These are phyloP conservation scores for Paracamarosporium sp. DNA, from an alignment of 2,329 filamentous ascomycete genomes.

Conservation along the genomic window DNA sequence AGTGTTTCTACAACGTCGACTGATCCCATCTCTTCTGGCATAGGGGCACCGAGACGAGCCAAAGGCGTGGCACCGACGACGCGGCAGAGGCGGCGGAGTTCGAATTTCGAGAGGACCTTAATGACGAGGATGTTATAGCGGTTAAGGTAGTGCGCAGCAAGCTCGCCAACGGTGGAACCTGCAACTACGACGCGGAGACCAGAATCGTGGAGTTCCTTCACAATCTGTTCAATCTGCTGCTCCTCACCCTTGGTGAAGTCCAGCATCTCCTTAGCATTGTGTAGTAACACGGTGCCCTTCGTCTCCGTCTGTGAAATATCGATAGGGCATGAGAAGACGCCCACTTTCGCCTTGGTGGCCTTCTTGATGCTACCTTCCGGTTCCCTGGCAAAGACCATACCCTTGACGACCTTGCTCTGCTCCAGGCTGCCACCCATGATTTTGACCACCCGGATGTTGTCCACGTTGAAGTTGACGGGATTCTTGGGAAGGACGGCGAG, in stretches of 20 bases:
- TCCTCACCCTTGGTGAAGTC: conserved; percentile 99
- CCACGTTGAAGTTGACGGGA: conserved; percentile 94
- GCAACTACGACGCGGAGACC: conserved; percentile 91
- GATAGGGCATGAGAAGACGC: conserved; percentile 94
- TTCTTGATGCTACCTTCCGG: conserved; percentile 92
- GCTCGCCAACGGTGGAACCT: conserved; percentile 91
- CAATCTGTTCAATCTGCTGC: conserved; percentile 82
- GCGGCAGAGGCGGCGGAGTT: conserved; percentile 90
- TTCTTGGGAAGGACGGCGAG: conserved; percentile 95
- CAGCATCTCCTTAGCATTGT: conserved; percentile 98
- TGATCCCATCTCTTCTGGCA: conserved; percentile 99
- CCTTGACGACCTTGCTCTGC: conserved; percentile 92
- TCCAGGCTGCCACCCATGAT: conserved; percentile 98
- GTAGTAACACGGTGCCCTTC: conserved; percentile 94
- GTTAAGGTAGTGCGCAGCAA: conserved; percentile 97
- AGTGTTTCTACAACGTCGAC: conserved; percentile 96
- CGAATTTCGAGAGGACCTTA: conserved; percentile 97
- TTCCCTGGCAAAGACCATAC: conserved; percentile 97
- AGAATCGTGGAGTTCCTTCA: conserved; percentile 96
- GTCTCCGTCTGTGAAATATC: conserved; percentile 97
- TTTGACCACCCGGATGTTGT: conserved; percentile 98
- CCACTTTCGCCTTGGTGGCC: conserved; percentile 91
- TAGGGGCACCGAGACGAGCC: conserved; percentile 91
- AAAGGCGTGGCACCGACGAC: conserved; percentile 97
- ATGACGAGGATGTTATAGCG: conserved; percentile 94